These are phyloP conservation scores for Orychophragmus violaceus DNA, from an alignment of 345 rosid species.

Conservation along the genomic window DNA sequence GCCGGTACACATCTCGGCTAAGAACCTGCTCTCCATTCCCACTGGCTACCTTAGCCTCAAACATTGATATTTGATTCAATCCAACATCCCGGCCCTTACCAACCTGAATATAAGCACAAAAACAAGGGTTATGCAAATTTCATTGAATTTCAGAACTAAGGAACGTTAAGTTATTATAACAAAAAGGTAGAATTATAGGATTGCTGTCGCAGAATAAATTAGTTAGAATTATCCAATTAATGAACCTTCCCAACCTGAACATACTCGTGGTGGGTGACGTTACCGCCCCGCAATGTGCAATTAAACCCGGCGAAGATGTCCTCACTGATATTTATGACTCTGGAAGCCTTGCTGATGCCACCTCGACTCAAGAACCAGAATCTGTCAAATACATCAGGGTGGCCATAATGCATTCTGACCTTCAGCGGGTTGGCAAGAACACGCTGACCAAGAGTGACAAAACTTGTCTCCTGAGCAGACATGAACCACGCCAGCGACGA, in stretches of 20 bases:
- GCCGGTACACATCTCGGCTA: conserved; percentile 80
- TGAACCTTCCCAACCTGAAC: conserved; percentile 73
- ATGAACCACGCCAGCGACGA: conserved; percentile 94
- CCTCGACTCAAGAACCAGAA: conserved; percentile 87
- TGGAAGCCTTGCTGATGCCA: conserved; percentile 89
- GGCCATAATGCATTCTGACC: conserved; percentile 91
- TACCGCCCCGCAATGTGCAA: conserved; percentile 85
- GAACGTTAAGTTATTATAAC: neutral
- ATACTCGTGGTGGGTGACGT: conserved; percentile 91
- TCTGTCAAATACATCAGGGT: conserved; percentile 91
- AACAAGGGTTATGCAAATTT: neutral
- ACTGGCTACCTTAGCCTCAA: conserved; percentile 88
- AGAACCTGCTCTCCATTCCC: conserved; percentile 94
- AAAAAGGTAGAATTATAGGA: neutral
- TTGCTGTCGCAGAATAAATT: neutral
- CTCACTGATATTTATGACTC: conserved; percentile 79
- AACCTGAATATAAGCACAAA: conserved; percentile 50
- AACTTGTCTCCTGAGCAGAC: conserved; percentile 87
- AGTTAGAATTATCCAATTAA: neutral
- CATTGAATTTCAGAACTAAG: neutral
- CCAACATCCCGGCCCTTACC: conserved; percentile 96
- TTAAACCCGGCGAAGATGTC: conserved; percentile 94
- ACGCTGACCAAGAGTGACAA: conserved; percentile 89
- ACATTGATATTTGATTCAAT: conserved; percentile 75
- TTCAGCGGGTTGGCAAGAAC: conserved; percentile 88